Base-by-base conservation (phyloP, 2,329 filamentous ascomycete species). In the Aurifilum marmelostoma region DNA sequence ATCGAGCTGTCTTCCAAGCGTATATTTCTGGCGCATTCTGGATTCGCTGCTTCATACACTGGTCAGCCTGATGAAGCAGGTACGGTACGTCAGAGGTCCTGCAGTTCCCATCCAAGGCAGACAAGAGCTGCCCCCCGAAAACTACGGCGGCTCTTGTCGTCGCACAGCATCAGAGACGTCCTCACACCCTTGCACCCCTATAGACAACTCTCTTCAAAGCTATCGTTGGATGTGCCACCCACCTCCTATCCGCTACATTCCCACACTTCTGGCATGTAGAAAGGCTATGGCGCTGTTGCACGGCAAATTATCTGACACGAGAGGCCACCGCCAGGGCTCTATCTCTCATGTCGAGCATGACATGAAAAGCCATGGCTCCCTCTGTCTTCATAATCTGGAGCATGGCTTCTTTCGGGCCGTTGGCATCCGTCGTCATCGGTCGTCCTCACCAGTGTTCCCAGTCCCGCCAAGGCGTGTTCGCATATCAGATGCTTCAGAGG, bases 331-430 rank as follows among this genome's bases (percentile, higher is more conserved):
- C 11, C 62, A 58, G 34, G n/a, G 37, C 29, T 24, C 64, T 29
- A 21, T 8, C 61, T 71, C 59, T 32, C 67, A 69, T 54, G 62
- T 61, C 27, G 60, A 62, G 34, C 52, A 62, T 21, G 54, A 64
- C 34, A 61, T 59, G 52, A 65, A 63, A 12, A 24, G 34, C 34
- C 67, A 67, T 43, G 27, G 52, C 43, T 16, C 63, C 1, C 27
- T 67, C 43, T 64, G 66, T 56, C 43, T 69, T 52, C 67, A 54
- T 24, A 64, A 62, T 5, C 39, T 69, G n/a, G 67, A 61, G 16
- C 32, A 64, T 32, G 18, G 67, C 32, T 27, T 71, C 32, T 61
- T 54, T 21, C 41, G 29, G 54, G 60, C 59, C 50, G 64, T 67
- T 27, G 63, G 63, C 32, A 50, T 71, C 39, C 43, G 43, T 14